phyloP scores from a whole-genome alignment of 371 early-diverging fungal species.

The Umbelopsis sp. region DNA sequence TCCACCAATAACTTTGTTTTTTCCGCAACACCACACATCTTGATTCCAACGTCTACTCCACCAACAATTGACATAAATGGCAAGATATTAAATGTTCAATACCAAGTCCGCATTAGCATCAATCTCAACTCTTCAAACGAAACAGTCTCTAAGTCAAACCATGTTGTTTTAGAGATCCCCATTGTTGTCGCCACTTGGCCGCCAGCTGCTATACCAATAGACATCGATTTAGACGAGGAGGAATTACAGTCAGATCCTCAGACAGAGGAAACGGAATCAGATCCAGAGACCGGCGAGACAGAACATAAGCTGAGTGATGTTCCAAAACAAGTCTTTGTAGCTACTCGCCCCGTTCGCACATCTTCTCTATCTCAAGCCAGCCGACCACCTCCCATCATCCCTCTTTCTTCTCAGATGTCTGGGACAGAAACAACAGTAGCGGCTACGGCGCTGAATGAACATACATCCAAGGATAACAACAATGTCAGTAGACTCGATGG shows the following conservation, averaged over 20 bases:
- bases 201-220: constrained; percentile 41
- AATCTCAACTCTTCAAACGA: constrained; percentile 21
- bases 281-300: neutral
- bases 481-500: neutral
- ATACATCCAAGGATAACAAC: neutral
- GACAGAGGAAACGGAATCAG: neutral
- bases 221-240: constrained; percentile 31
- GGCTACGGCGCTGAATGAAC: neutral
- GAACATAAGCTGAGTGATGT: neutral
- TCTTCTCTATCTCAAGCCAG: constrained; percentile 2
- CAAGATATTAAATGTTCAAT: constrained; percentile 31
- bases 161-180: constrained; percentile 32
- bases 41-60: constrained; percentile 38
- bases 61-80: constrained; percentile 38
- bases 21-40: constrained; percentile 32
- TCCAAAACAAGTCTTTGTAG: neutral
- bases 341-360: neutral
- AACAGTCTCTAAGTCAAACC: neutral
- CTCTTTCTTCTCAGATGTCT: neutral
- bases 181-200: constrained; percentile 46
- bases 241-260: neutral
- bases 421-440: neutral
- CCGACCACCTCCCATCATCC: neutral
- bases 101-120: constrained; percentile 35
- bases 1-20: constrained; percentile 45